Conservation (phyloP, 441 rosid genomes). For the Rhodomyrtus psidioides region DNA sequence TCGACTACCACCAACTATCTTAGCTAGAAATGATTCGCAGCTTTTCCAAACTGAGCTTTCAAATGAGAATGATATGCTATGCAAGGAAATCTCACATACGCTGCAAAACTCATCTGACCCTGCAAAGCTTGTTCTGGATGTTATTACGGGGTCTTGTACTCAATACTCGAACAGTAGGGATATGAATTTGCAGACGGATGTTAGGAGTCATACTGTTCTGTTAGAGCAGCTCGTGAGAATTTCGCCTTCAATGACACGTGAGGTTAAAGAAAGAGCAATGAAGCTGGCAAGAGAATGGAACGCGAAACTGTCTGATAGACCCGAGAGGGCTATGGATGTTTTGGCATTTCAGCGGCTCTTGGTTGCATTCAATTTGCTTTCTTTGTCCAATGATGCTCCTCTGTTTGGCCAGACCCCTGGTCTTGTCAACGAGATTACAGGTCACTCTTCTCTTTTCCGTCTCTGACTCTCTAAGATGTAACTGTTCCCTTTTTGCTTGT, state of each 20-base stretch:
- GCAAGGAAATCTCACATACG: constrained; percentile 21
- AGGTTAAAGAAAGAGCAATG: constrained; percentile 22
- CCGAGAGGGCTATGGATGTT: constrained; percentile 11
- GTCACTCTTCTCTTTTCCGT: background rate
- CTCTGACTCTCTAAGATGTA: background rate
- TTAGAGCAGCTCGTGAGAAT: constrained; percentile 18
- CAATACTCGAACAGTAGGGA: constrained; percentile 9
- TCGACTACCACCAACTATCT: constrained; percentile 3
- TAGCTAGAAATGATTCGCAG: background rate
- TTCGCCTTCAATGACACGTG: constrained; percentile 12
- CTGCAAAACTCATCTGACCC: constrained; percentile 29
- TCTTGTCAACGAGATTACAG: background rate
- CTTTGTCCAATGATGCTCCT: constrained; percentile 2
- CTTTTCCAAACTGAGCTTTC: background rate
- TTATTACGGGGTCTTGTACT: constrained; percentile 12
- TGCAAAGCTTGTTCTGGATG: constrained; percentile 33
- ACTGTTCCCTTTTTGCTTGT: background rate
- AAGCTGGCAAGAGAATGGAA: constrained; percentile 29
- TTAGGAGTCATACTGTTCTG: constrained; percentile 8
- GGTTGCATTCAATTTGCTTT: constrained; percentile 18
- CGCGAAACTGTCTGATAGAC: constrained; percentile 1
- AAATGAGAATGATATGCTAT: constrained; percentile 4
- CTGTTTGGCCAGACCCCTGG: background rate
- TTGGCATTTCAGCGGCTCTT: constrained; percentile 26
- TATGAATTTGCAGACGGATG: constrained; percentile 9